Evolutionary conservation across 257 asterid genomes (phyloP), one percentile per base, ranked within the genome.

Genomic region (Datura wrightii): DNA sequence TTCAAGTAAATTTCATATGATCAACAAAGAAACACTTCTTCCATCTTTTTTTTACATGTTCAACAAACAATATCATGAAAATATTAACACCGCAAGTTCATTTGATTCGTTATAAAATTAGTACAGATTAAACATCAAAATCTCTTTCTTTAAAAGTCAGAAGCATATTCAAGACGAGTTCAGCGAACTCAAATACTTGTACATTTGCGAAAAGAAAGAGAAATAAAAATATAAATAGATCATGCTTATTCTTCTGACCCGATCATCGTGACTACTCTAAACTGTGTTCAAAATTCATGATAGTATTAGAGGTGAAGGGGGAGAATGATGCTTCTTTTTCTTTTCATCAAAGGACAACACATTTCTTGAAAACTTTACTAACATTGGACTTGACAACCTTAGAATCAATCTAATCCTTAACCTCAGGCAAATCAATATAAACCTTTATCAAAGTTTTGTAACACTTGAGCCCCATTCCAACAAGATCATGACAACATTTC

Each of bases 361-460:
- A 65, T 10, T 11, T 65, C 9, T 65, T 65, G n/a, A 65, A 65
- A 36, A 65, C 34, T 8, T 31, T 52, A 0, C 11, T 52, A 14
- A 10, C 62, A 52, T 78, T 78, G 1, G 42, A 15, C 9, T 78
- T 78, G 2, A 78, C 24, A 50, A 6, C 15, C 48, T 78, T 52
- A 31, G 82, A 5, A 78, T 78, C 16, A 52, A 78, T 15, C 63
- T 78, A 52, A 15, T 52, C 63, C 10, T 78, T 78, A 78, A 78
- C 82, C 34, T 78, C 15, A 4, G 82, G 82, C 63, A 78, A 78
- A 13, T 63, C 82, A 78, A 78, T 14, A 78, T 78, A 78, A 34
- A 52, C 63, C 42, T 78, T 78, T 2, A 52, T 50, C 24, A 78
- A 52, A 50, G 62, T 8, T 14, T 52, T 78, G 31, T 52, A 5